Evolutionary conservation across 768 basidiomycete genomes (phyloP), one percentile per base, ranked within the genome.

Genomic region (Lactarius trivialis): DNA sequence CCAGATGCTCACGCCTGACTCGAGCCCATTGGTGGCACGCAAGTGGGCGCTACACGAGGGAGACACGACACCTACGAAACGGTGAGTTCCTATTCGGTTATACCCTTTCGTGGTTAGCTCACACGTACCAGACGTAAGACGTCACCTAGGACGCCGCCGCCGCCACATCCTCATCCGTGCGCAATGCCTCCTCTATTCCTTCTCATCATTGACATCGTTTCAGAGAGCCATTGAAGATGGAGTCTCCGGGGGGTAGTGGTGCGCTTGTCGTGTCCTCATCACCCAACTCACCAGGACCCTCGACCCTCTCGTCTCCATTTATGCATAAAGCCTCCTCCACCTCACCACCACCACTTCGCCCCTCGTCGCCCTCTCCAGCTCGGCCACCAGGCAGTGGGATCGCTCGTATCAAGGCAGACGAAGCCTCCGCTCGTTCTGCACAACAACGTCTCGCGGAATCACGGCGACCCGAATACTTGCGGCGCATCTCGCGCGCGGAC

Each of bases 381-480:
- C 64, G 64, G 36, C 43, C 53, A 65, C 68, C 76, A 0, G 83
- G 82, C 48, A 81, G 80, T 33, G 86, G 88, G 69, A 77, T 85
- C 70, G 79, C 81, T 56, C 80, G 82, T 41, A 83, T 88, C 54
- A 81, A 81, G 32, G 78, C 80, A 52, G 79, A 80, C 30, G 75
- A 80, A 68, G 71, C 78, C 17, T 79, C 83, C 65, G 82, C 81
- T 41, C 77, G 78, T 58, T 70, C 81, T 14, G 75, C 77, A 1
- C 79, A 80, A 33, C 69, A 78, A 33, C 78, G 77, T 57, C 82
- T 84, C 69, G 75, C 79, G 11, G 88, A 91, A 71, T 79, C 73
- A 37, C 82, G 81, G 15, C 79, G 88, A 41, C 88, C 88, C 1
- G 89, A 90, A 7, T 91, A 90, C 70, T 75, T 89, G 45, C 82